A percentile compares a stretch with the other conserved stretches of the same genome.
phyloP scores from a whole-genome alignment of 202 grass and related monocot species.

The Carex arenaria region DNA sequence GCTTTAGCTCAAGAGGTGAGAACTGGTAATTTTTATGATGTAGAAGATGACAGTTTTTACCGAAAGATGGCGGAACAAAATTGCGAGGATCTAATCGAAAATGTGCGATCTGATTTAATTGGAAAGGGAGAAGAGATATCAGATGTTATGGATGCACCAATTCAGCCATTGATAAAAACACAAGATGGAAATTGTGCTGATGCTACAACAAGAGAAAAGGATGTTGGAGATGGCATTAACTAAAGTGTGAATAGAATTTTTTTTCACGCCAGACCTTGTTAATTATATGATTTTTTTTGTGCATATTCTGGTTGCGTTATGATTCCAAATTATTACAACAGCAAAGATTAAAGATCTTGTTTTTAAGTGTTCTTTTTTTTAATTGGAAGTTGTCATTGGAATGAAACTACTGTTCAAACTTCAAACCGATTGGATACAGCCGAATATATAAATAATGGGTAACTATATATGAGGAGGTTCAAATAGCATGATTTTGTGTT shows the following conservation, averaged over 20 bases:
- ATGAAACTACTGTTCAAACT: too few relatives aligned
- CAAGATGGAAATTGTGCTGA: background rate
- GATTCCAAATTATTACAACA: background rate
- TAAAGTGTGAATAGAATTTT: background rate
- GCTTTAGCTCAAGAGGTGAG: slow-evolving; percentile 77
- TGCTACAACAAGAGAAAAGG: background rate
- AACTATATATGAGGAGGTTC: too few relatives aligned
- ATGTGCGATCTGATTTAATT: background rate
- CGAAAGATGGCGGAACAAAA: background rate
- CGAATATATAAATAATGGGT: too few relatives aligned
- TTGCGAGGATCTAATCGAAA: background rate
- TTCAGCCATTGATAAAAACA: slow-evolving; percentile 31
- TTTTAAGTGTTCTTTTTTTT: background rate
- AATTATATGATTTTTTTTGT: background rate
- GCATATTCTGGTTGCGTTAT: background rate
- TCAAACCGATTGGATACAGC: too few relatives aligned
- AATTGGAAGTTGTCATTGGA: background rate
- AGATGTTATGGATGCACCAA: slow-evolving; percentile 17
- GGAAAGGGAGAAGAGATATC: background rate
- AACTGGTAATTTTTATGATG: slow-evolving; percentile 45
- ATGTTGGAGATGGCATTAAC: background rate
- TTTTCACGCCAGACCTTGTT: background rate
- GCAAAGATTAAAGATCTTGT: background rate
- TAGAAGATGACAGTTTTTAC: slow-evolving; percentile 46
- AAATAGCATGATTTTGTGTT: too few relatives aligned